A percentile compares a stretch with the other conserved stretches of the same genome.
phyloP scores from a whole-genome alignment of 2,329 filamentous ascomycete genomes.

The Colletotrichum eleusines region DNA sequence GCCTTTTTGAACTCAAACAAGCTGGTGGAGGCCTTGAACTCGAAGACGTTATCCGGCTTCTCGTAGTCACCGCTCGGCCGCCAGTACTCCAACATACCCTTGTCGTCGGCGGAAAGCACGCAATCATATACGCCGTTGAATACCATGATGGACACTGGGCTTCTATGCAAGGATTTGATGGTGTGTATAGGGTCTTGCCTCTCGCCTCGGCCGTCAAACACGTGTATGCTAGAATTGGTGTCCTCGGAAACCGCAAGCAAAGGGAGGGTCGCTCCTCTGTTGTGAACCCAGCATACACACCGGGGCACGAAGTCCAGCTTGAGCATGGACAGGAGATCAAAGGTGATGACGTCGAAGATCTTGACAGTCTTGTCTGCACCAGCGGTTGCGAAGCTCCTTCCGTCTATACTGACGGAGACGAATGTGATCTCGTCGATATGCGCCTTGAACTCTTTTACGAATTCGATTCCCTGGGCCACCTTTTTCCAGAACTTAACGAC shows the following conservation, averaged over 20 bases:
- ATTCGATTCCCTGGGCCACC: constrained; percentile 88
- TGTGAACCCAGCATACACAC: constrained; percentile 92
- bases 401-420: constrained; percentile 89
- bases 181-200: constrained; percentile 80
- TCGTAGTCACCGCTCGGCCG: constrained; percentile 82
- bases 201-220: constrained; percentile 93
- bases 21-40: constrained; percentile 93
- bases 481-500: constrained; percentile 99
- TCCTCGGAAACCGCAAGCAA: constrained; percentile 86
- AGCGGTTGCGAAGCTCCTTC: constrained; percentile 91
- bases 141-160: constrained; percentile 83
- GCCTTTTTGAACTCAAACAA: constrained; percentile 98
- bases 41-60: constrained; percentile 91
- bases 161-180: constrained; percentile 83
- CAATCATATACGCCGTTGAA: constrained; percentile 93
- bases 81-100: constrained; percentile 98
- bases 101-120: constrained; percentile 88
- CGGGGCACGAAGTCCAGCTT: constrained; percentile 80
- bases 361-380: constrained; percentile 84
- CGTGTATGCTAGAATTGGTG: constrained; percentile 76
- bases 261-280: constrained; percentile 87
- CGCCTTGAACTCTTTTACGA: constrained; percentile 97
- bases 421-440: constrained; percentile 87
- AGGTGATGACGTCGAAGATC: constrained; percentile 86
- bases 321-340: constrained; percentile 87